phyloP scores from a whole-genome alignment of 2,329 filamentous ascomycete genomes.

The Fusarium pseudocircinatum region DNA sequence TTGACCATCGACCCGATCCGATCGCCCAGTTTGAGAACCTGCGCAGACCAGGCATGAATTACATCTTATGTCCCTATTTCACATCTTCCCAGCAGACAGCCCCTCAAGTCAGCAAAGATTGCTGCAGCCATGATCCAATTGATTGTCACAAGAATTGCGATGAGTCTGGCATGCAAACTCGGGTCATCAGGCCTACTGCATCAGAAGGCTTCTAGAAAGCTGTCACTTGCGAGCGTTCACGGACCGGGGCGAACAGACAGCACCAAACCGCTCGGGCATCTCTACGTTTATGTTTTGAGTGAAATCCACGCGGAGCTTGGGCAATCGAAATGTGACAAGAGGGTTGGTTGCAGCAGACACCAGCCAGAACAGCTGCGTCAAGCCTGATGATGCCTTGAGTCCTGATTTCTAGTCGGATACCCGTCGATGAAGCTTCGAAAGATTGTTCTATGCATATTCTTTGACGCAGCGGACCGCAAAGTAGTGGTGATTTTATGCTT shows the following conservation, averaged over 20 bases:
- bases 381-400: slow-evolving; percentile 18
- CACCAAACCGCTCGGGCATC: slow-evolving; percentile 15
- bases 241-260: slow-evolving; percentile 24
- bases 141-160: slow-evolving; percentile 7
- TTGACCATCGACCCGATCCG: not conserved
- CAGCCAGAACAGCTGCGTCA: slow-evolving; percentile 23
- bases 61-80: slow-evolving; percentile 8
- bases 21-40: not conserved
- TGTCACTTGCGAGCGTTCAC: slow-evolving; percentile 23
- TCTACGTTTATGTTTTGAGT: slow-evolving; percentile 23
- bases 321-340: slow-evolving; percentile 38
- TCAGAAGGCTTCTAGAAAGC: slow-evolving; percentile 40
- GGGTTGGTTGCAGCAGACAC: slow-evolving; percentile 27
- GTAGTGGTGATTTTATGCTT: slow-evolving; percentile 36
- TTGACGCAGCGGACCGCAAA: slow-evolving; percentile 29
- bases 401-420: slow-evolving; percentile 27
- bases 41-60: slow-evolving; percentile 16
- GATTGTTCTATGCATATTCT: slow-evolving; percentile 34
- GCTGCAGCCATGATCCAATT: slow-evolving; percentile 12
- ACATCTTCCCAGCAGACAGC: slow-evolving; percentile 5
- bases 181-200: slow-evolving; percentile 26
- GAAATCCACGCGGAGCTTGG: slow-evolving; percentile 18
- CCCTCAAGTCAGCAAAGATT: slow-evolving; percentile 9
- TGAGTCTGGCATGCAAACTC: slow-evolving; percentile 29
- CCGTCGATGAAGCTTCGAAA: slow-evolving; percentile 35